Percentiles rank a stretch among this genome's conserved stretches.
Conservation (phyloP, 1,284 basidiomycete species). For the Malassezia cuniculi region DNA sequence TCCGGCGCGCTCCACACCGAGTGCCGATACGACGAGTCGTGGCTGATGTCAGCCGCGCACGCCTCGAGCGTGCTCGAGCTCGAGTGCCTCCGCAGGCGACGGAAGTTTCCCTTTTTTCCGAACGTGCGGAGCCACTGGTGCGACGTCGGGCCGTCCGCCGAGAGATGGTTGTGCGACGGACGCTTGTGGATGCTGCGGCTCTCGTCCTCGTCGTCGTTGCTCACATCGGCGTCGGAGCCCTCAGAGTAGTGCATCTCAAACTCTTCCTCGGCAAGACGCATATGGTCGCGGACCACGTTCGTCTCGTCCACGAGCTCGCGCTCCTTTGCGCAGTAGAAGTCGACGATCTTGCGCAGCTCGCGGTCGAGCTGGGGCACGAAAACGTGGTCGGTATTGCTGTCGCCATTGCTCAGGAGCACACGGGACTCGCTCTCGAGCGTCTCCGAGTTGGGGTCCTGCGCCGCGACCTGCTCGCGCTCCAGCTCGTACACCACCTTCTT, state of each 20-base stretch:
- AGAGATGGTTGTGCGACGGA: too few species aligned
- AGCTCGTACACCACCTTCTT: slow-evolving; percentile 43
- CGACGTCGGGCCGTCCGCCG: background rate
- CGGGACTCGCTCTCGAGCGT: slow-evolving; percentile 35
- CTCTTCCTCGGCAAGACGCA: slow-evolving; percentile 31
- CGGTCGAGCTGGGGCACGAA: slow-evolving; percentile 56
- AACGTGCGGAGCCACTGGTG: slow-evolving; percentile 11
- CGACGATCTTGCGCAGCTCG: slow-evolving; percentile 68
- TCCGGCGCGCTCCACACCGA: slow-evolving; percentile 60
- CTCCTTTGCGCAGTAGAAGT: slow-evolving; percentile 58
- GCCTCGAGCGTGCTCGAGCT: slow-evolving; percentile 3
- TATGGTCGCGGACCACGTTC: slow-evolving; percentile 21
- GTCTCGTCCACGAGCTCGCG: slow-evolving; percentile 49
- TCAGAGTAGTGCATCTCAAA: slow-evolving; percentile 42
- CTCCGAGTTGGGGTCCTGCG: slow-evolving; percentile 1
- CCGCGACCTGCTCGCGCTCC: slow-evolving; percentile 19
- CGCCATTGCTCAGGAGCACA: slow-evolving; percentile 19
- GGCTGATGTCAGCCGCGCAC: slow-evolving; percentile 19
- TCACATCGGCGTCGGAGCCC: slow-evolving; percentile 53
- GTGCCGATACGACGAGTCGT: slow-evolving; percentile 43
- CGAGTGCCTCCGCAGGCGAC: background rate
- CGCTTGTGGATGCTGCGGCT: slow-evolving; percentile 18
- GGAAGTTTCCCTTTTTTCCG: slow-evolving; percentile 8
- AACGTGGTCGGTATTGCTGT: slow-evolving; percentile 28
- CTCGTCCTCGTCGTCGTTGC: slow-evolving; percentile 53